A percentile compares a stretch with the other conserved stretches of the same genome.
Conservation (phyloP, 139 green algal species). For the Chlamydomonas eustigma region DNA sequence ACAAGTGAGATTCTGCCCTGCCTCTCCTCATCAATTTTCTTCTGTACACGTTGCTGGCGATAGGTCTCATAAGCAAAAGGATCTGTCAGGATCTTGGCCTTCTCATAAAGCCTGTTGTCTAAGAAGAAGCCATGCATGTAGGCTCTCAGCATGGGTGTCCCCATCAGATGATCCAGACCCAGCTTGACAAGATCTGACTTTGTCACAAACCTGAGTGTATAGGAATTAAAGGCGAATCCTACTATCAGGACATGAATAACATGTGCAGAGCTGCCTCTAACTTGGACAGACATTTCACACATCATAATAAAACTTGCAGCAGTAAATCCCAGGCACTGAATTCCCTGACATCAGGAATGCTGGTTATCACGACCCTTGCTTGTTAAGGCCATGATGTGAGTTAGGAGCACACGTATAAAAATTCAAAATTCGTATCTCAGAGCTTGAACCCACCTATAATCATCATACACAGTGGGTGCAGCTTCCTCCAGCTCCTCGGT, state of each 20-base stretch:
- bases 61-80: conserved; percentile 91
- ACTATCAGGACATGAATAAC: too few relatives aligned
- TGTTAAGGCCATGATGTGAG: too few relatives aligned
- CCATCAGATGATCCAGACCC: conserved; percentile 85
- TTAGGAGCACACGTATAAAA: too few relatives aligned
- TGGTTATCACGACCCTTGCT: too few relatives aligned
- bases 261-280: too few relatives aligned
- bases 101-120: conserved; percentile 87
- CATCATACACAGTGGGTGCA: conserved; percentile 85
- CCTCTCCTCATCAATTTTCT: conserved; percentile 87
- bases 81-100: conserved; percentile 53
- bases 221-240: too few relatives aligned
- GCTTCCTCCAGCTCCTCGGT: conserved; percentile 96
- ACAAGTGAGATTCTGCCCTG: conserved; percentile 72
- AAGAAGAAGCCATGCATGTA: conserved; percentile 99
- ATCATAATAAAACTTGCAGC: too few relatives aligned
- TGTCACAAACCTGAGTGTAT: conserved; percentile 23
- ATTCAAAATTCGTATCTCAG: too few relatives aligned
- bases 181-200: conserved; percentile 71
- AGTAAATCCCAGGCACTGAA: too few relatives aligned
- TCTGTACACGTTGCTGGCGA: conserved; percentile 69
- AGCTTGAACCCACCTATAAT: conserved; percentile 85
- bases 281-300: too few relatives aligned
- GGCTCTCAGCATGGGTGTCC: conserved; percentile 85
- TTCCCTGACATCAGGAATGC: too few relatives aligned